Evolutionary conservation across 169 alveolate species (phyloP), one percentile per base, ranked within the genome.

Genomic region (Plasmodium coatneyi): DNA sequence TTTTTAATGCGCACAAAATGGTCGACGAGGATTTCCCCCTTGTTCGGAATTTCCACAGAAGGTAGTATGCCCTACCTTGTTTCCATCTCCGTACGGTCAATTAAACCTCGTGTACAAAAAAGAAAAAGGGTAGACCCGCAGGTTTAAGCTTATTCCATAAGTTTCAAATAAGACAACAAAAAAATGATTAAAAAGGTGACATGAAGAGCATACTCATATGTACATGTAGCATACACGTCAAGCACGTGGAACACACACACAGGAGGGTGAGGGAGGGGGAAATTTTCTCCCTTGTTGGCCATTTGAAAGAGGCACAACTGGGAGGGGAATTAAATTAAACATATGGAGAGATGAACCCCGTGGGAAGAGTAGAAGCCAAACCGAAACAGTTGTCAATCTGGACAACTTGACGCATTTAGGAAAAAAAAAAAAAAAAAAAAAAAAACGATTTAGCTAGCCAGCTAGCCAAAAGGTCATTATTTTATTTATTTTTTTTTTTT

Each of bases 341-440:
- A 36, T 36, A 6, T 36, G 43, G 43, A 36, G 43, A 36, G 43
- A 2, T 36, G 7, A 5, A 6, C 43, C 43, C 43, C 43, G 43
- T 36, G 28, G 28, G 34, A 28, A 9, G 25, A 60, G 74, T 5
- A 28, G 32, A n/a, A 5, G 74, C 25, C 25, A 60, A n/a, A 25
- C 74, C 74, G n/a, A 43, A 43, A 60, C 74, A 60, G 74, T 60
- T 60, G 74, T 60, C 74, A 60, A 60, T 25, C 32, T 60, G 74
- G 74, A 60, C 74, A 60, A 60, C 74, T 60, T 19, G 74, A 10
- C 36, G 10, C 36, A 34, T 60, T 19, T n/a, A 25, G 19, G 32
- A 19, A 56, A 56, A 16, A n/a, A 19, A 19, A 19, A 56, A 56
- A 7, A 16, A 19, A 0, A 19, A 19, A 5, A 16, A 60, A 60